Conservation (phyloP, 352 stramenopile species). For the Phytophthora multivora region DNA sequence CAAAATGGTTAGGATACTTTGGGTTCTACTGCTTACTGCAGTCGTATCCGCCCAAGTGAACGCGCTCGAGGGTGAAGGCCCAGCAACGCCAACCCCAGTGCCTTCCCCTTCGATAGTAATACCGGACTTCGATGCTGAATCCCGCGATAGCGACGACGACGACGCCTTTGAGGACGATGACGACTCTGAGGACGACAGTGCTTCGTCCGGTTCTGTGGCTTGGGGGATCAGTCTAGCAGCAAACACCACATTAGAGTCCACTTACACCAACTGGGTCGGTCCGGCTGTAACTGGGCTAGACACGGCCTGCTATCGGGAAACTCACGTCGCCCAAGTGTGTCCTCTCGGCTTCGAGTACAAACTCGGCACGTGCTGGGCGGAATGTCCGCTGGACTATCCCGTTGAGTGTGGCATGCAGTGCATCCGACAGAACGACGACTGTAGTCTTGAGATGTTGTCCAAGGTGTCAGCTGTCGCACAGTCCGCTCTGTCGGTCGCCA, state of each 20-base stretch:
- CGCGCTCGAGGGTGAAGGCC: neutral
- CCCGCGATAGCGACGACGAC: conserved; percentile 1
- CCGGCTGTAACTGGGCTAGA: conserved; percentile 22
- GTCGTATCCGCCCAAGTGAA: neutral
- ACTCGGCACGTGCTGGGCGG: conserved; percentile 57
- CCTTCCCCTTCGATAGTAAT: neutral
- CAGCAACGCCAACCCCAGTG: neutral
- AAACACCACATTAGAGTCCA: conserved; percentile 20
- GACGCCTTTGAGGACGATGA: neutral
- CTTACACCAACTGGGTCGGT: conserved; percentile 18
- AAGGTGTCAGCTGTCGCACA: conserved; percentile 50
- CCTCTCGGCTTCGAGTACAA: conserved; percentile 49
- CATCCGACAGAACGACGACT: conserved; percentile 48
- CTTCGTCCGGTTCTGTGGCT: neutral
- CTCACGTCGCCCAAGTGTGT: conserved; percentile 32
- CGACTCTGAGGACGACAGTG: neutral
- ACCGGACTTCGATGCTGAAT: neutral
- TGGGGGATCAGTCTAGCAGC: neutral
- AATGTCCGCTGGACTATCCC: conserved; percentile 69
- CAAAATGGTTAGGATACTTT: conserved; percentile 10
- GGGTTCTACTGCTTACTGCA: neutral
- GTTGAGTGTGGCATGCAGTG: conserved; percentile 58
- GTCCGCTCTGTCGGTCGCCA: conserved; percentile 45
- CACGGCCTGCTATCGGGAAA: conserved; percentile 54
- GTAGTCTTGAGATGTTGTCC: conserved; percentile 43